Evolutionary conservation across 805 yeast species (phyloP), one percentile per base, ranked within the genome.

Genomic region (Cyberlindnera maclurae): DNA sequence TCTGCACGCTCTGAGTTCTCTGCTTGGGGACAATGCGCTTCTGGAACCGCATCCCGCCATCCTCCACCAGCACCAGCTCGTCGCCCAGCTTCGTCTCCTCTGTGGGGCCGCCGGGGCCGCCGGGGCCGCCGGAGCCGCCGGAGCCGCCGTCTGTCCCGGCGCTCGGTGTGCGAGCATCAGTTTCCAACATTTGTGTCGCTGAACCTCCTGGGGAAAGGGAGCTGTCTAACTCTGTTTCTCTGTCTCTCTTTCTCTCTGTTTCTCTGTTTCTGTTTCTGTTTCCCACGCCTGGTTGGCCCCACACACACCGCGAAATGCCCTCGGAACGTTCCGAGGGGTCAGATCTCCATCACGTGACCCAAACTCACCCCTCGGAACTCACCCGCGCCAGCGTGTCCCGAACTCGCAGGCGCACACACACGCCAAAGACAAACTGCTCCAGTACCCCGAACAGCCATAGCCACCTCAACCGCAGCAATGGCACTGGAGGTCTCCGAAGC

Each of bases 21-120:
- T 58, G 55, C 38, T 64, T 56, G 4, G 68, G 64, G 4, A 84
- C 70, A 70, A 95, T 90, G 58, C 77, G 49, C 74, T 79, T 68
- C 68, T 76, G 58, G 58, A 77, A 55, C 62, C 73, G 60, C 77
- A 82, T 61, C 72, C 86, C 40, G 68, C 74, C 49, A 73, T 80
- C 62, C 78, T 82, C 61, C 86, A 82, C 37, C 13, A 39, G 40
- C 12, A 39, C 39, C 10, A 33, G 42, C 27, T 8, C 27, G 31
- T 15, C 16, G 11, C 15, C 16, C 6, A 5, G 3, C 16, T 15
- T 13, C 8, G 13, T 15, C 16, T 29, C 31, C 31, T 29, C 17
- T 17, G 6, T 5, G 12, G 4, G 17, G n/a, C 29, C 29, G 29
- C n/a, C 2, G n/a, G 11, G 6, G n/a, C n/a, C 29, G 29, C 29